Base-by-base conservation (phyloP, 768 basidiomycete genomes). In the Hypholoma sublateritium region DNA sequence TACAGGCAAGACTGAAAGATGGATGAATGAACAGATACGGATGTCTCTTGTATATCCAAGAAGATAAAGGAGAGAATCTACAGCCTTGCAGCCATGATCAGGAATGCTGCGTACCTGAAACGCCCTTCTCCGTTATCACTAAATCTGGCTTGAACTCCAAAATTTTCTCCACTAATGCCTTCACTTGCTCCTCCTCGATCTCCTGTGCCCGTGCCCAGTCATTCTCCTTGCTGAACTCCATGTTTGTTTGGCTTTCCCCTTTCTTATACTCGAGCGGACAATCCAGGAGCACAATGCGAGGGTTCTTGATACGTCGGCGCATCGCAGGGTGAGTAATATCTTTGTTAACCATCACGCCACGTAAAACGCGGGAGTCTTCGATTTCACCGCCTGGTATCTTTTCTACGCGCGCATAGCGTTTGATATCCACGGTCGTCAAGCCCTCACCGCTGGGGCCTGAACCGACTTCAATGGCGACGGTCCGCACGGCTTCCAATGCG, bases 201-300 rank as follows among this genome's bases (percentile, higher is more conserved):
- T 91, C 85, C 72, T 95, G 89, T 22, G 93, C 89, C 46, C 93
- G 77, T 52, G 88, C 86, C 93, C 95, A 99, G 69, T 99, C 95
- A 17, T 80, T 79, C 76, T 95, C 95, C 73, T 93, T 93, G 43
- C 87, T 88, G 62, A 98, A 94, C 75, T 98, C 96, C 81, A 98
- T 98, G 70, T 98, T 97, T 58, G 97, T 98, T 74, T 99, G 97
- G 55, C 83, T 86, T 78, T 98, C 97, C 24, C 96, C 96, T 80
- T 98, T 98, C 78, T 98, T 99, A 78, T 99, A 98, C 76, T 98
- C 96, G 55, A 98, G 74, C 9, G 95, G 95, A 71, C 95, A 98
- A 71, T 97, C 95, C 39, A 98, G 76, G 39, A 98, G 73, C 21
- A 98, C 76, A 48, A 99, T 90, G 12, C 95, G 76, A 3, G 96